Evolutionary conservation across 202 grass and related monocot species (phyloP), one percentile per base, ranked within the genome.

Genomic region (Brachypodium distachyon): DNA sequence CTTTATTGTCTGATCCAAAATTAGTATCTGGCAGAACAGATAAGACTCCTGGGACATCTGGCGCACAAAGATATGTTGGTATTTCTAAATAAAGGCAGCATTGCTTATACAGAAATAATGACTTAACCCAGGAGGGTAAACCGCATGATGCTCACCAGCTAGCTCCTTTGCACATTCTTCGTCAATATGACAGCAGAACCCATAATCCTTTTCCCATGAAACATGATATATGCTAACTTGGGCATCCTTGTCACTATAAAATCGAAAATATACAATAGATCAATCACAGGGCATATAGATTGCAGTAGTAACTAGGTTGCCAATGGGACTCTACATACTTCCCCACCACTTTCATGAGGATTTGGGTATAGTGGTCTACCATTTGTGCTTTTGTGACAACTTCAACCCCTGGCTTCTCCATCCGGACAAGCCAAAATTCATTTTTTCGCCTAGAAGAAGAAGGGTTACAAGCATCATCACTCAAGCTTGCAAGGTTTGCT

Each of bases 131-230:
- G 21, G 40, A 18, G 14, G 7, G 51, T 0, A 67, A 71, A 66
- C 8, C 37, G 62, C 46, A 65, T 37, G 76, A 65, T 87, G 46
- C 61, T 82, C 28, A 93, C 91, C 87, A 83, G 87, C 87, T 85
- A 99, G 79, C 49, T 90, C 87, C 36, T 80, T 69, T 38, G 92
- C 85, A 12, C 74, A 89, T 42, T 89, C 80, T 81, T 90, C 81
- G 31, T 93, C 85, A 81, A 95, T 90, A n/a, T 90, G 85, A 72
- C 92, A 99, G 57, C 89, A 96, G 81, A 99, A 99, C 23, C 96
- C 85, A 83, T 93, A 96, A 83, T 96, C 52, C 49, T 70, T 85
- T 14, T 92, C 87, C 92, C 96, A 93, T 64, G 96, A 95, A 39
- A 96, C 81, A 60, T 88, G 64, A 81, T 91, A 93, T 83, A 99